A percentile compares a stretch with the other conserved stretches of the same genome.
These are phyloP conservation scores for Amaranthus palmeri DNA, from an alignment of 148 eudicot genomes.

Conservation along the genomic window DNA sequence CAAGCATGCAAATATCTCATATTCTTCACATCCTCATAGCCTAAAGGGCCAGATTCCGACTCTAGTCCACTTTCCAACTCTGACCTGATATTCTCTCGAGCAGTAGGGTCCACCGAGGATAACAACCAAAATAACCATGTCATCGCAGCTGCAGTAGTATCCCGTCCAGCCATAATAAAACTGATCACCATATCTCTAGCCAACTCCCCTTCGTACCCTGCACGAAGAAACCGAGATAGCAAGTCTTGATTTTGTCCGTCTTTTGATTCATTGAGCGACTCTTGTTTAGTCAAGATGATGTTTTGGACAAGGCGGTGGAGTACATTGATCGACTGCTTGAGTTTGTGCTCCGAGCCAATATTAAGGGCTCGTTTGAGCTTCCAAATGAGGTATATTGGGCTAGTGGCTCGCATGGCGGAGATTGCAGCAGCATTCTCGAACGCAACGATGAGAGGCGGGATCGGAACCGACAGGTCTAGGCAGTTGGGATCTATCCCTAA, in stretches of 20 bases:
- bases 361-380: conserved; percentile 49
- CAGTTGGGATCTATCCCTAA: conserved; percentile 64
- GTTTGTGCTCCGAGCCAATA: conserved; percentile 48
- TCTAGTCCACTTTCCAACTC: conserved; percentile 10
- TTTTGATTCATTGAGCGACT: not conserved
- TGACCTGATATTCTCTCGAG: conserved; percentile 16
- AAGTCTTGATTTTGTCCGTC: conserved; percentile 28
- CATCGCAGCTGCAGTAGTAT: conserved; percentile 79
- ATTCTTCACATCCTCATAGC: conserved; percentile 40
- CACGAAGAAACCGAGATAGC: conserved; percentile 44
- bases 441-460: conserved; percentile 50
- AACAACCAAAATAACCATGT: conserved; percentile 80
- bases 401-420: conserved; percentile 51
- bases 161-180: conserved; percentile 77
- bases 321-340: conserved; percentile 35
- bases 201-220: conserved; percentile 37
- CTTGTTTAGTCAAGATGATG: conserved; percentile 38
- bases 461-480: conserved; percentile 40
- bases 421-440: conserved; percentile 64
- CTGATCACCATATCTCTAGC: conserved; percentile 75
- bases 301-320: conserved; percentile 32
- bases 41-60: not conserved
- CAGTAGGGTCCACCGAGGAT: not conserved
- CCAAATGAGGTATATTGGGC: conserved; percentile 52
- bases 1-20: conserved; percentile 65